Evolutionary conservation across 1,139 yeast genomes (phyloP).

Genomic region (Diutina mesorugosa): DNA sequence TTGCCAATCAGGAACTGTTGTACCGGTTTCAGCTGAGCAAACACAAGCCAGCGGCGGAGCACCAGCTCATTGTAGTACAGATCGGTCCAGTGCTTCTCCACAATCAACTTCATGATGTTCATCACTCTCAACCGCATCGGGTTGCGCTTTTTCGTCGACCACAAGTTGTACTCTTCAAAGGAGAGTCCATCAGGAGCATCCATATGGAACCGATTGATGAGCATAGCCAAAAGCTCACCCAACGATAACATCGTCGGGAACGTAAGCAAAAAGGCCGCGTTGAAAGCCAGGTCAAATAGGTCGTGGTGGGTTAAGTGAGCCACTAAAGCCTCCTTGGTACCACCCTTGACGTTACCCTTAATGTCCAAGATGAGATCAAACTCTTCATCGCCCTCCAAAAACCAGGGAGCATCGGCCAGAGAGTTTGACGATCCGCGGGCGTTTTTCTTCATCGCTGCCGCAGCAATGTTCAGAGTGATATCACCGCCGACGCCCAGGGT

Average conservation of each 20-base stretch:
- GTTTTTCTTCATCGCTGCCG: not conserved
- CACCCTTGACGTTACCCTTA: conserved; percentile 72
- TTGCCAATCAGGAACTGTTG: conserved; percentile 28
- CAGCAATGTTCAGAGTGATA: conserved; percentile 8
- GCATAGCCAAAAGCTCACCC: conserved; percentile 44
- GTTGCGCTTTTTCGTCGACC: conserved; percentile 63
- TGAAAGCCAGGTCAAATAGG: conserved; percentile 53
- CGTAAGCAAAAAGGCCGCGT: conserved; percentile 58
- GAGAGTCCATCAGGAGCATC: conserved; percentile 85
- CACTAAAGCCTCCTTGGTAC: conserved; percentile 68
- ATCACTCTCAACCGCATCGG: conserved; percentile 62
- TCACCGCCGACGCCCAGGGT: conserved; percentile 16
- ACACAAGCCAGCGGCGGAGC: conserved; percentile 39
- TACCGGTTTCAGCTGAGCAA: conserved; percentile 37
- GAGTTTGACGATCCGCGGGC: not conserved
- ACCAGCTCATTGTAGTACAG: conserved; percentile 41
- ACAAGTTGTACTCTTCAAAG: conserved; percentile 66
- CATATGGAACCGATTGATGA: conserved; percentile 55
- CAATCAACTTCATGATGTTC: conserved; percentile 55
- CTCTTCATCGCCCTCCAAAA: conserved; percentile 66
- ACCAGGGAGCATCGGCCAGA: conserved; percentile 54
- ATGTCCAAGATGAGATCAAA: conserved; percentile 59
- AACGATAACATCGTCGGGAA: conserved; percentile 70
- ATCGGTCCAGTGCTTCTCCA: conserved; percentile 71
- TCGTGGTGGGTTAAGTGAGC: conserved; percentile 79